phyloP scores from a whole-genome alignment of 495 filamentous ascomycete genomes.

The Diplogelasinospora grovesii region DNA sequence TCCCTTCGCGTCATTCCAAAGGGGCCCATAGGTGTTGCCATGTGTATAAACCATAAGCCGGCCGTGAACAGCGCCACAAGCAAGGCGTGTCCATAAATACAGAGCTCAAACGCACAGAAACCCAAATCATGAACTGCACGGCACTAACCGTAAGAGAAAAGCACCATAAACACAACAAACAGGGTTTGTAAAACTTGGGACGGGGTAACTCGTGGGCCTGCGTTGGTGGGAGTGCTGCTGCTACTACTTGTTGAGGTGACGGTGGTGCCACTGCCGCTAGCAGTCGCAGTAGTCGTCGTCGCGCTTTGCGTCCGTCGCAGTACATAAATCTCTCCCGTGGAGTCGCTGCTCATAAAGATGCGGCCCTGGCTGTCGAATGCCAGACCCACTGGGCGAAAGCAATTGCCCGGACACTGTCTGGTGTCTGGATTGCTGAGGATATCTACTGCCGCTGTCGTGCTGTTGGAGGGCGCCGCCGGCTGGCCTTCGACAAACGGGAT shows the following conservation, averaged over 20 bases:
- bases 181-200: too few relatives aligned
- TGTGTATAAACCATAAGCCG: too few relatives aligned
- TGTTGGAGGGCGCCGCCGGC: slow-evolving; percentile 36
- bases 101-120: too few relatives aligned
- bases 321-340: slow-evolving; percentile 53
- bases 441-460: slow-evolving; percentile 36
- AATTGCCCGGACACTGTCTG: slow-evolving; percentile 37
- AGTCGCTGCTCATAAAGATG: slow-evolving; percentile 51
- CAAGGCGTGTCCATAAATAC: too few relatives aligned
- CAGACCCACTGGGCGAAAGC: slow-evolving; percentile 52
- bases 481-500: slow-evolving; percentile 37
- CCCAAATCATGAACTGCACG: too few relatives aligned
- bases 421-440: slow-evolving; percentile 45
- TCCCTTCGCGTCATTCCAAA: too few relatives aligned
- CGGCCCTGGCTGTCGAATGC: slow-evolving; percentile 41
- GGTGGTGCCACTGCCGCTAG: slow-evolving; percentile 8
- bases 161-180: too few relatives aligned
- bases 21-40: too few relatives aligned
- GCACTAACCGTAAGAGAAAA: too few relatives aligned
- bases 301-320: slow-evolving; percentile 18
- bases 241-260: slow-evolving; percentile 5
- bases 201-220: too few relatives aligned
- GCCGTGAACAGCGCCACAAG: too few relatives aligned
- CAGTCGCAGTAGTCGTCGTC: slow-evolving; percentile 1
- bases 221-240: background rate